Evolutionary conservation across 2,329 filamentous ascomycete species (phyloP).

Genomic region (Penicillium expansum): DNA sequence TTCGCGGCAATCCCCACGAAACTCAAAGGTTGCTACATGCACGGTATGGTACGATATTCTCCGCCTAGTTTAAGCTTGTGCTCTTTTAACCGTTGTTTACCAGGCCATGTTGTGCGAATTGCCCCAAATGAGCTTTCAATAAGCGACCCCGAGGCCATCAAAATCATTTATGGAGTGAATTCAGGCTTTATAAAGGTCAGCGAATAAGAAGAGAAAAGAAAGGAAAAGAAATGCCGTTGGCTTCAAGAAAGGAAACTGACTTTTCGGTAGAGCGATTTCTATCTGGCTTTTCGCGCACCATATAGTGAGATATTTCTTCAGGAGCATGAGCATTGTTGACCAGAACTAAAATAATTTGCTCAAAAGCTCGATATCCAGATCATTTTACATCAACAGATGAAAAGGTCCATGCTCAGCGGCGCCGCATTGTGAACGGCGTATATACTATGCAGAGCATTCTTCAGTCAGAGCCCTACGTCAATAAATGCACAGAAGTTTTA

Average conservation of each 20-base stretch:
- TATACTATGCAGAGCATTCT: slow-evolving; percentile 29
- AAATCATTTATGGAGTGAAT: slow-evolving; percentile 22
- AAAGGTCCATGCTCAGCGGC: slow-evolving; percentile 25
- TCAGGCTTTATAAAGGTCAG: slow-evolving; percentile 15
- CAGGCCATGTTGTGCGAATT: slow-evolving; percentile 22
- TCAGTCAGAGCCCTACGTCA: slow-evolving; percentile 28
- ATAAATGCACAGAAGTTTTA: slow-evolving; percentile 23
- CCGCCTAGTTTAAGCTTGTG: neutral
- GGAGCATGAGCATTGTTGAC: slow-evolving; percentile 5
- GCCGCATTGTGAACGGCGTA: slow-evolving; percentile 24
- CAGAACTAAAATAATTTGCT: slow-evolving; percentile 1
- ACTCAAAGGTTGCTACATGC: slow-evolving; percentile 20
- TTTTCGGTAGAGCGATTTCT: slow-evolving; percentile 29
- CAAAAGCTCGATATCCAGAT: slow-evolving; percentile 21
- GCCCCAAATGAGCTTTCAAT: slow-evolving; percentile 26
- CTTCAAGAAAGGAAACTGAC: slow-evolving; percentile 7
- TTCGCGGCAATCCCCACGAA: slow-evolving; percentile 22
- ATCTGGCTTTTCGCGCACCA: slow-evolving; percentile 22
- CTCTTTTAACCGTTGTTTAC: neutral
- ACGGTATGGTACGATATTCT: slow-evolving; percentile 13
- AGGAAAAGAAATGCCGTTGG: neutral
- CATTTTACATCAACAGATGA: slow-evolving; percentile 25
- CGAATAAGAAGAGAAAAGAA: neutral
- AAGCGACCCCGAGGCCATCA: slow-evolving; percentile 24
- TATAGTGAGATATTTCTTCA: slow-evolving; percentile 17